phyloP scores from a whole-genome alignment of 331 rosid genomes.

The Spiraea crenata region DNA sequence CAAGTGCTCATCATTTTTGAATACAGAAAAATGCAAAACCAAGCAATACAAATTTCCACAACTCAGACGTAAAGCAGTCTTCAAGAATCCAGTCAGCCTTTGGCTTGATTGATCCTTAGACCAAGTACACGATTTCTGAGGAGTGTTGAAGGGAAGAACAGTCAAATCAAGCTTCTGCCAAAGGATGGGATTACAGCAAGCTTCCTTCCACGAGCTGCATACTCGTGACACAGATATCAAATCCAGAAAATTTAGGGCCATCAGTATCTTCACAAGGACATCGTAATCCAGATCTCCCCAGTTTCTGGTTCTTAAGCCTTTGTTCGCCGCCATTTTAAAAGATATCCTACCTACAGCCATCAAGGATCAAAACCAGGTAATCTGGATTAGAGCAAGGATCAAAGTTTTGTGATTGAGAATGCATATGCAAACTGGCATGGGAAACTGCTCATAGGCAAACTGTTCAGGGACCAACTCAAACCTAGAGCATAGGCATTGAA shows the following conservation, averaged over 20 bases:
- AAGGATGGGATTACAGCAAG: background rate
- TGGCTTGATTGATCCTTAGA: background rate
- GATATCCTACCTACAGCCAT: background rate
- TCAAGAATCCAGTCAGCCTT: background rate
- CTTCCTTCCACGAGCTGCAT: constrained; percentile 18
- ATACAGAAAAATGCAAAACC: constrained; percentile 13
- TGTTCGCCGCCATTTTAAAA: background rate
- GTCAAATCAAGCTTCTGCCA: constrained; percentile 8
- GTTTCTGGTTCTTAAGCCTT: background rate
- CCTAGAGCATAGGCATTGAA: background rate
- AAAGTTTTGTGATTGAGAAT: background rate
- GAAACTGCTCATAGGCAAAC: background rate
- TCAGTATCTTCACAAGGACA: background rate
- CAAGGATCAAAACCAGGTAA: background rate
- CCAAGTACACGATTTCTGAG: background rate
- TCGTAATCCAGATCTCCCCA: background rate
- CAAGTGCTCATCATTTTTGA: background rate
- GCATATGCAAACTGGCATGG: background rate
- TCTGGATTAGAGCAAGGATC: background rate
- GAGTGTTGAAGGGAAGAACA: background rate
- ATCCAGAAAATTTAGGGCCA: background rate
- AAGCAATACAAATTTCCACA: constrained; percentile 1
- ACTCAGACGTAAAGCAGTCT: constrained; percentile 11
- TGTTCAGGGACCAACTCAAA: background rate
- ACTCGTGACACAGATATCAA: background rate